These are phyloP conservation scores for Gracilaria gracilis DNA, from an alignment of 23 red algal species.

Conservation along the genomic window DNA sequence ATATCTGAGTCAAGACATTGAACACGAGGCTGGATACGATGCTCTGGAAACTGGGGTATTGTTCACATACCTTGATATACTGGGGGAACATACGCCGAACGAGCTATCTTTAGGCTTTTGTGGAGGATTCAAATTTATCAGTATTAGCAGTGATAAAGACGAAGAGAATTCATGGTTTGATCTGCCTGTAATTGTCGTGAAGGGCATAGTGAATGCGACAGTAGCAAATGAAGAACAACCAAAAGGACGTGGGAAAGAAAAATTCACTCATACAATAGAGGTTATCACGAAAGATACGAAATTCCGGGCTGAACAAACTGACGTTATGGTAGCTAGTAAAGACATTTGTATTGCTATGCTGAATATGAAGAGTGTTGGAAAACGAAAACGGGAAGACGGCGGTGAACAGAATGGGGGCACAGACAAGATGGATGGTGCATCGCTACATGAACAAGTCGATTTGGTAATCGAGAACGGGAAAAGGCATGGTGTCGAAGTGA, in stretches of 20 bases:
- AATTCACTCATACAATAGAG: constrained; percentile 13
- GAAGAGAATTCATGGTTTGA: constrained; percentile 39
- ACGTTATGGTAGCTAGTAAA: constrained; percentile 14
- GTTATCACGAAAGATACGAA: constrained; percentile 8
- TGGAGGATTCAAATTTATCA: constrained; percentile 55
- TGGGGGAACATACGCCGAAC: constrained; percentile 15
- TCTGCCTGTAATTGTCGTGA: constrained; percentile 14
- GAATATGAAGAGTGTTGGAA: neutral
- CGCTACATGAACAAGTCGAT: neutral
- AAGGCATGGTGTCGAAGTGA: constrained; percentile 12
- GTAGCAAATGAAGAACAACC: constrained; percentile 19
- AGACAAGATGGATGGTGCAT: neutral
- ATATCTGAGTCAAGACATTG: constrained; percentile 16
- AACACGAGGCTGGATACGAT: constrained; percentile 68
- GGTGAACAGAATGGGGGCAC: neutral
- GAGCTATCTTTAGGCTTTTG: constrained; percentile 56
- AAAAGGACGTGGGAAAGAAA: constrained; percentile 23
- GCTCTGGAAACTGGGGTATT: constrained; percentile 58
- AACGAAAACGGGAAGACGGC: constrained; percentile 24
- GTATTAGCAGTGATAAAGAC: constrained; percentile 41
- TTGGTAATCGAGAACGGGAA: constrained; percentile 24
- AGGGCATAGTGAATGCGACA: neutral
- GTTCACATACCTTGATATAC: constrained; percentile 32
- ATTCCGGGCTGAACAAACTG: constrained; percentile 16
- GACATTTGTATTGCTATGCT: constrained; percentile 19